Conservation (phyloP, 148 eudicot species). For the Rheum nobile region DNA sequence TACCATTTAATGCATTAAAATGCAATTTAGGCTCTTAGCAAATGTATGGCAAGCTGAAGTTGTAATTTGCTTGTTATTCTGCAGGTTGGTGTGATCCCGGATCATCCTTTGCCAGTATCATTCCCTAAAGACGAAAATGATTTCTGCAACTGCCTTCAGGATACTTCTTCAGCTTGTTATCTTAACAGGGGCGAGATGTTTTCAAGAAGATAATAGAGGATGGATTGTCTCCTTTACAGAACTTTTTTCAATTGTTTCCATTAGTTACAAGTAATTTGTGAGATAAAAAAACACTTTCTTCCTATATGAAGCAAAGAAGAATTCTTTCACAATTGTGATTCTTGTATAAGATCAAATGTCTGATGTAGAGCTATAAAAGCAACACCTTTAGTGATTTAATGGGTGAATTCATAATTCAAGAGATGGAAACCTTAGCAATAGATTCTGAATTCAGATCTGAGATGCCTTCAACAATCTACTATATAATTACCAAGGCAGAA, state of each 20-base stretch:
- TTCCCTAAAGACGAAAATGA: constrained; percentile 73
- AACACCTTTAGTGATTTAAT: too few relatives aligned
- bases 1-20: too few relatives aligned
- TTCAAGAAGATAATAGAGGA: constrained; percentile 29
- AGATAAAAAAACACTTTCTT: background rate
- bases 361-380: background rate
- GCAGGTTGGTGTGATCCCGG: constrained; percentile 91
- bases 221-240: background rate
- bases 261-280: background rate
- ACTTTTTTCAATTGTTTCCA: background rate
- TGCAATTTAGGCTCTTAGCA: too few relatives aligned
- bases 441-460: background rate
- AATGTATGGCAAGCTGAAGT: background rate
- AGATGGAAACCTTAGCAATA: background rate
- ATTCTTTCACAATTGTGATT: background rate
- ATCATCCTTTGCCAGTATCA: constrained; percentile 76
- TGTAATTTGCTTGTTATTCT: background rate
- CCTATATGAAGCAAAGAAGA: background rate
- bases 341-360: background rate
- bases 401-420: background rate
- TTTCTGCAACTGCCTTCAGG: constrained; percentile 79
- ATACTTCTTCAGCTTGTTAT: constrained; percentile 62
- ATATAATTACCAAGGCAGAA: too few relatives aligned
- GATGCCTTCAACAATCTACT: too few relatives aligned
- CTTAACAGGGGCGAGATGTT: constrained; percentile 48